Evolutionary conservation across 176 grass and related monocot genomes (phyloP), one percentile per base, ranked within the genome.

Genomic region (Poa annua): DNA sequence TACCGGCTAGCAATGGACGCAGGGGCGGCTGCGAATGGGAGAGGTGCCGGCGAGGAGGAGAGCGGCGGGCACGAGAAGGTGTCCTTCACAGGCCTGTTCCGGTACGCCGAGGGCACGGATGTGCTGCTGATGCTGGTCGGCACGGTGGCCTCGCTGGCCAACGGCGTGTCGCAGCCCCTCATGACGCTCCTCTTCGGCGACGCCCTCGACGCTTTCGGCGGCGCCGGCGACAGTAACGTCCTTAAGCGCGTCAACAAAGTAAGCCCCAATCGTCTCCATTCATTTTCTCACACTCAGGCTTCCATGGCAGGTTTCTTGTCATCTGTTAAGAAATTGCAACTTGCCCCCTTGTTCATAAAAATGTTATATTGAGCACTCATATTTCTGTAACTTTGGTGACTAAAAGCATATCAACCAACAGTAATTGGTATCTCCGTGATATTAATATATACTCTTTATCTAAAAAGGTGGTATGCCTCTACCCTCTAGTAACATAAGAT

Each of bases 111-210:
- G 25, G 56, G 72, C 72, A 74, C 19, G 15, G 89, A 91, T 72
- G 26, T 85, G 72, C 38, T 88, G 82, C 81, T 91, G 35, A 91
- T 91, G 82, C n/a, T 78, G 29, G 66, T 85, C 16, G 89, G 89
- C 56, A 74, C 85, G 32, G 56, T 39, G 54, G 86, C 78, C 32
- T 16, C 89, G 57, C 8, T 88, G 20, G 89, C 86, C 48, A 91
- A 91, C 78, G 89, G 89, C 36, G 11, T 85, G 7, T 53, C 86
- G 74, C 86, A 88, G 86, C 89, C 89, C 78, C 65, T 82, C 64
- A 85, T 91, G 89, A 75, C 82, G 1, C 12, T 91, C 78, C 44
- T 91, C 82, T 91, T 91, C 47, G 86, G 89, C 35, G 65, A 82
- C 57, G 48, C 66, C 65, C 51, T 83, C 74, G 35, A 91, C 73